Evolutionary conservation across 352 stramenopile genomes (phyloP), one percentile per base, ranked within the genome.

Genomic region (Blastocystis sp.): DNA sequence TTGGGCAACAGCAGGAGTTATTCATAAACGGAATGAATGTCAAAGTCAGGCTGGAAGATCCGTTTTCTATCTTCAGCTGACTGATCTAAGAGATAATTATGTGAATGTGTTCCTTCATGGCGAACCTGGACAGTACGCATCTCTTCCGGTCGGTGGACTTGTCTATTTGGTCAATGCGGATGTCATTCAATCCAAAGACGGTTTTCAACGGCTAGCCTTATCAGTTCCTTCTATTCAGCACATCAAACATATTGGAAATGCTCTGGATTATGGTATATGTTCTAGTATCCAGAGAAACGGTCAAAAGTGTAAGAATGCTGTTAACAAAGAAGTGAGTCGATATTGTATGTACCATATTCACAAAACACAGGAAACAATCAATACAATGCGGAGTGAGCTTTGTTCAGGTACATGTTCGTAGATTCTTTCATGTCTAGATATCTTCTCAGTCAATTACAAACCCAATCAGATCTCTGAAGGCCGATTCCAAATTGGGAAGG

Each of bases 341-440:
- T 80, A 80, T 21, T 80, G 69, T 54, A 59, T 80, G 69, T 80
- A 80, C 49, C 69, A 80, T 21, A 21, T 80, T 9, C 69, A 35
- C 6, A 59, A 58, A 39, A 58, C 69, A 0, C 69, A 80, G 24
- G 69, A 51, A 1, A 63, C 24, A 19, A 63, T 80, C 14, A 80
- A 80, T 54, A 19, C 69, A 11, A 80, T 80, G 69, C 69, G 69
- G 4, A 42, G 32, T 14, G 69, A 59, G 11, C 21, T 80, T 27
- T 49, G 69, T 54, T 32, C 37, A 9, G 32, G 69, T 80, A 24
- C 4, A 43, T 61, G 2, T 39, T 32, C 19, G 0, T 19, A 9
- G 0, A 11, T 27, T 63, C 14, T 9, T 58, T 80, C 43, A 61
- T 24, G 3, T 49, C 0, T 58, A 58, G 35, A 80, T 39, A 0